Conservation (phyloP, 116 monocot genomes). For the Papilionanthe hybrid region DNA sequence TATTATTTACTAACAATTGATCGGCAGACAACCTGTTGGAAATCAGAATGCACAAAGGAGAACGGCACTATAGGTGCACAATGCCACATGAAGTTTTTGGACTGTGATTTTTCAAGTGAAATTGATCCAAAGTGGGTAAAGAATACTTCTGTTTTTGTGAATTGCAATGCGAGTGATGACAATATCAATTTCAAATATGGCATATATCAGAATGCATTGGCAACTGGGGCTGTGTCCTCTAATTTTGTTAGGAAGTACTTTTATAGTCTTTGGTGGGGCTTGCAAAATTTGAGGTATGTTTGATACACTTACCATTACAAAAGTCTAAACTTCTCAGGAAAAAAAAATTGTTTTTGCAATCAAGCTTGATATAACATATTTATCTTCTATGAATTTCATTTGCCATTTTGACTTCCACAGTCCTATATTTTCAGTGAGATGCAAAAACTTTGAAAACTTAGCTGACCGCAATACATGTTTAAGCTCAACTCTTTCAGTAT, state of each 20-base stretch:
- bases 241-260: constrained; percentile 64
- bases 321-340: neutral
- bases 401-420: neutral
- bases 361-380: neutral
- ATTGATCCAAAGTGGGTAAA: constrained; percentile 40
- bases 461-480: neutral
- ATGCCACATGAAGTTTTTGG: constrained; percentile 46
- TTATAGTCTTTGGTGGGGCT: constrained; percentile 96
- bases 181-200: constrained; percentile 54
- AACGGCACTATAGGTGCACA: neutral
- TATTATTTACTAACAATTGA: constrained; percentile 80
- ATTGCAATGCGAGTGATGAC: constrained; percentile 45
- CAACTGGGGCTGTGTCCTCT: constrained; percentile 41
- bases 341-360: neutral
- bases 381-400: neutral
- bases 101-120: constrained; percentile 32
- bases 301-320: neutral
- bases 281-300: constrained; percentile 82
- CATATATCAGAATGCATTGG: constrained; percentile 58
- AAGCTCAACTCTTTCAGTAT: neutral
- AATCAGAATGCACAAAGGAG: constrained; percentile 46
- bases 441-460: neutral
- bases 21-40: constrained; percentile 83
- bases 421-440: neutral
- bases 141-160: constrained; percentile 43